Evolutionary conservation across 768 basidiomycete genomes (phyloP), one percentile per base, ranked within the genome.

Genomic region (Hypholoma fasciculare): DNA sequence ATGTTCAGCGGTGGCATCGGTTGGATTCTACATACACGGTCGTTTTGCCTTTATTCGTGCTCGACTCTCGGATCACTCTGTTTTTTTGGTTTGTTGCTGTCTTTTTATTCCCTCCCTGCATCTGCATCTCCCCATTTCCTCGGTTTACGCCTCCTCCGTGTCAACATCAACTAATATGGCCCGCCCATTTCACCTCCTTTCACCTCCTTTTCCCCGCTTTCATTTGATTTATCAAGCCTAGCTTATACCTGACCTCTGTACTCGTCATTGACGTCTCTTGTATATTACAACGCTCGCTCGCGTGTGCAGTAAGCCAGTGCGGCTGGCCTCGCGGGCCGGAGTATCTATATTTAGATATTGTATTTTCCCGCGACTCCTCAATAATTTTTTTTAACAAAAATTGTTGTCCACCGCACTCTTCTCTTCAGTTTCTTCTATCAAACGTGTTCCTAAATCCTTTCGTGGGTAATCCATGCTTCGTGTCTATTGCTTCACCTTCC

Each of bases 161-260:
- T 16, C 43, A 16, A 30, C 30, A 17, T 2, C 17, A 38, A 27
- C 27, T 27, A 16, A 14, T 26, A 12, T 27, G 40, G 4, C 23
- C 27, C 40, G 26, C 40, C 23, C 16, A 38, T 23, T 8, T 20
- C 17, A 14, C 26, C 30, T 53, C 11, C 23, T 23, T 23, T 23
- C 23, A 23, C 23, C n/a, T 40, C 16, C 20, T 17, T 8, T 7
- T 7, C 27, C 20, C 37, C 17, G n/a, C 14, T 17, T 20, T 23
- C 44, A 1, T 37, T 12, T 27, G 26, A 14, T 26, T 40, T 52
- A 20, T 52, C 37, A 23, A 39, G 39, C 39, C 51, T 52, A 36
- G 39, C 27, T 54, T 54, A 54, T 54, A 54, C 54, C 54, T 54
- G 54, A 12, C 44, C 54, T 38, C 17, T 54, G 54, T 54, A 54